phyloP scores from a whole-genome alignment of 2,329 filamentous ascomycete species.

The Chaetomiaceae sp. region DNA sequence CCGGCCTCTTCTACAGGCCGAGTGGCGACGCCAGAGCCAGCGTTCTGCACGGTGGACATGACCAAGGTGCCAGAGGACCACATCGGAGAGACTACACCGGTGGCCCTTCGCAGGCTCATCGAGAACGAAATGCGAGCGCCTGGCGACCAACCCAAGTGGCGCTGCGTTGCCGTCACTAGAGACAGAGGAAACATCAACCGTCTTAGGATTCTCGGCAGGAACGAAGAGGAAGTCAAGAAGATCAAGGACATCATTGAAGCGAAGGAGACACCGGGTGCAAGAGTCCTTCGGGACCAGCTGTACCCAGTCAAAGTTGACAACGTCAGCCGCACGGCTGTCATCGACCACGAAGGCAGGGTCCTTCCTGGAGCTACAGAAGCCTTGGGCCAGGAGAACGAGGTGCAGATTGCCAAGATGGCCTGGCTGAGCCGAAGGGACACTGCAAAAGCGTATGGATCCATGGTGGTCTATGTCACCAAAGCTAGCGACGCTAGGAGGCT shows the following conservation, averaged over 20 bases:
- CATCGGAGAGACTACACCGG: neutral
- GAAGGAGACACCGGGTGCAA: conserved; percentile 3
- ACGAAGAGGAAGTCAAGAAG: conserved; percentile 9
- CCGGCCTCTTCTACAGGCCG: conserved; percentile 1
- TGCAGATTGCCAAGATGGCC: too few species aligned
- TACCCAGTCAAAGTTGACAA: conserved; percentile 12
- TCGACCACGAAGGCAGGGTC: conserved; percentile 10
- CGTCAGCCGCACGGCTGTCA: conserved; percentile 9
- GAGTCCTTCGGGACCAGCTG: conserved; percentile 7
- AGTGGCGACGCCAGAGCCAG: neutral
- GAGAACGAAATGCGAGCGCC: conserved; percentile 1
- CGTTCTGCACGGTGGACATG: neutral
- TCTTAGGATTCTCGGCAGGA: conserved; percentile 2
- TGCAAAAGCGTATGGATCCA: too few species aligned
- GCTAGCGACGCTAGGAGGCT: too few species aligned
- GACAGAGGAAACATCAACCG: neutral
- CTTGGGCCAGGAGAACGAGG: too few species aligned
- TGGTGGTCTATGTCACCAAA: too few species aligned
- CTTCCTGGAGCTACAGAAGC: too few species aligned
- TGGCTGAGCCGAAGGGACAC: too few species aligned
- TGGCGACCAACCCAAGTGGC: neutral
- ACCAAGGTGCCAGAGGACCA: neutral
- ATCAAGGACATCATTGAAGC: conserved; percentile 9
- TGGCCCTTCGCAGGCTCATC: conserved; percentile 3
- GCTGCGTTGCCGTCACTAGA: conserved; percentile 3